These are phyloP conservation scores for Talaromyces amestolkiae DNA, from an alignment of 2,329 filamentous ascomycete genomes.

Conservation along the genomic window DNA sequence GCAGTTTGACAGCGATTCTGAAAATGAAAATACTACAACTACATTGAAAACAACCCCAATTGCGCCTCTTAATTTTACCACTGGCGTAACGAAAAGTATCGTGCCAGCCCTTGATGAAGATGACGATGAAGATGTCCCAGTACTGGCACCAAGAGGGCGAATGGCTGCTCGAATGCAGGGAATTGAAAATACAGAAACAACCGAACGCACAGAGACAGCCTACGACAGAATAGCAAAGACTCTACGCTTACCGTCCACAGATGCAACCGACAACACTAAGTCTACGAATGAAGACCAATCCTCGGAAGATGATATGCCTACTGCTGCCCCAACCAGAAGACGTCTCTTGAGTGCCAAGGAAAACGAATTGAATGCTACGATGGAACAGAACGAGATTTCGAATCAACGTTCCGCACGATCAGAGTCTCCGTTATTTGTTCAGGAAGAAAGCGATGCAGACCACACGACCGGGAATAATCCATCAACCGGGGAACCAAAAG, in stretches of 20 bases:
- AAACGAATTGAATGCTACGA: conserved; percentile 26
- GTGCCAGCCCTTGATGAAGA: neutral
- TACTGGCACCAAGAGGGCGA: conserved; percentile 59
- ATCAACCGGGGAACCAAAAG: conserved; percentile 29
- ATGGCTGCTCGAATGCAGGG: conserved; percentile 64
- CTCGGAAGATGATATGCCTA: conserved; percentile 33
- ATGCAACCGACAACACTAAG: conserved; percentile 19
- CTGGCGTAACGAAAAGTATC: neutral
- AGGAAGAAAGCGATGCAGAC: conserved; percentile 27
- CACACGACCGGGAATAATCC: conserved; percentile 26
- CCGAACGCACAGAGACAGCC: conserved; percentile 32
- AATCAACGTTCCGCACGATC: conserved; percentile 27
- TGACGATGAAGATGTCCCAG: conserved; percentile 43
- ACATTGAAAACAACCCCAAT: neutral
- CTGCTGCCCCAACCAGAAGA: conserved; percentile 28
- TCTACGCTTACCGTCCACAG: conserved; percentile 16
- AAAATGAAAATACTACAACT: conserved; percentile 5
- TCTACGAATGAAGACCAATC: conserved; percentile 41
- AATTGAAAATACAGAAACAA: conserved; percentile 25
- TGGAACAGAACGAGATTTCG: conserved; percentile 29
- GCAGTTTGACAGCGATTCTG: conserved; percentile 15
- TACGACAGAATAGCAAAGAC: conserved; percentile 37
- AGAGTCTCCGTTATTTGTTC: conserved; percentile 46
- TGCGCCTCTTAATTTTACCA: neutral
- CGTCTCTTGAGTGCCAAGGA: conserved; percentile 26